Percentiles rank a stretch among this genome's conserved stretches.
Evolutionary conservation across 805 yeast genomes (phyloP).

Genomic region (Saccharomycopsis guyanensis): DNA sequence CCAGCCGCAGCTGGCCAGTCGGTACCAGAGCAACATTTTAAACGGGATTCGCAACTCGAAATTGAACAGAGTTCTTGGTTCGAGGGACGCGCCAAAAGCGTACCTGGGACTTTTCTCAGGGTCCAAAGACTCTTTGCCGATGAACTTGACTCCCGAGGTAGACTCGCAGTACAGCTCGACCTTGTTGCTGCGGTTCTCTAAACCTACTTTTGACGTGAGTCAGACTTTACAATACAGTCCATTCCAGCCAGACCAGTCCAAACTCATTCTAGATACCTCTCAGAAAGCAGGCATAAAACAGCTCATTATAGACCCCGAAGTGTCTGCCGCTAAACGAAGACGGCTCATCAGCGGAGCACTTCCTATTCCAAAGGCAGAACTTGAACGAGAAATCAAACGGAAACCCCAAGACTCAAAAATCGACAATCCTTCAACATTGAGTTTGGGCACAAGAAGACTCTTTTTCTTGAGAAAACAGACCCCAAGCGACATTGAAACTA

Average conservation of each 20-base stretch:
- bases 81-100: neutral
- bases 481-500: neutral
- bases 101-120: constrained; percentile 9
- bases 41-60: constrained; percentile 15
- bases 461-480: neutral
- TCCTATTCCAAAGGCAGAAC: neutral
- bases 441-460: constrained; percentile 8
- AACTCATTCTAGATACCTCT: neutral
- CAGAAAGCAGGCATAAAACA: constrained; percentile 26
- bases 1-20: neutral
- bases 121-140: constrained; percentile 5
- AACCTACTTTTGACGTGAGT: constrained; percentile 7
- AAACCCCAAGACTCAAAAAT: neutral
- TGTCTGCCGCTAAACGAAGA: constrained; percentile 37
- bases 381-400: neutral
- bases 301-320: constrained; percentile 34
- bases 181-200: constrained; percentile 8
- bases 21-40: constrained; percentile 12
- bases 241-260: no score
- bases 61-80: neutral
- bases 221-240: neutral
- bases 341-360: constrained; percentile 29
- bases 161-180: constrained; percentile 3
- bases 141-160: constrained; percentile 14
- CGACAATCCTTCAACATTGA: no score